Evolutionary conservation across 2,329 filamentous ascomycete species (phyloP), one percentile per base, ranked within the genome.

Genomic region (Hypoxylon sp.): DNA sequence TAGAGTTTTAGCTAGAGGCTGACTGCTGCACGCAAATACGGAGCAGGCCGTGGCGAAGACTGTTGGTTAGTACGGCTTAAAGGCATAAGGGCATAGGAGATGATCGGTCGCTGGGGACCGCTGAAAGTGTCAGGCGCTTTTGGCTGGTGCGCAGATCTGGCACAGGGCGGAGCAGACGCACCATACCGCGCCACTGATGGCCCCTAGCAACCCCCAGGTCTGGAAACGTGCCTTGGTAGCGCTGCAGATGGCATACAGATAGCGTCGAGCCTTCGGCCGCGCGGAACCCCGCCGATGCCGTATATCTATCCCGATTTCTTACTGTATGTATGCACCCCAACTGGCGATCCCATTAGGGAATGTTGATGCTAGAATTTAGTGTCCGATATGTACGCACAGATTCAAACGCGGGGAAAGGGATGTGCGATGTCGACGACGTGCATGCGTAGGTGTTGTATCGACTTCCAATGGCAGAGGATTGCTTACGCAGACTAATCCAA

Each of bases 201-300:
- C 22, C 27, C 42, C 31, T 57, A 30, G 37, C 7, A 20, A n/a
- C 14, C 17, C 22, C 25, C 22, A 35, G 31, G 42, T 27, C 51
- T 55, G 25, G 64, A 50, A 61, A 54, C 11, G 53, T 40, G 51
- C 49, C 57, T 31, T 61, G 37, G 56, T 67, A 67, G 48, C 50
- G 56, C 40, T 67, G 57, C 64, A 67, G 37, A 33, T 48, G n/a
- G 22, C n/a, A 51, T 61, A 20, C 30, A 31, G 56, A 59, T 71
- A 71, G 63, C 67, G 66, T 65, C 50, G 60, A 62, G 61, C 61
- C 66, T 65, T 64, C 66, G 67, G 67, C 55, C 64, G 55, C 67
- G 64, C 69, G 66, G 69, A 72, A 72, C 61, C 44, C 57, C 66
- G 66, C 55, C 37, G 31, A 46, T 59, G 20, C 60, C 59, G 48